Evolutionary conservation across 352 stramenopile genomes (phyloP).

Genomic region (Pythium dissimile): DNA sequence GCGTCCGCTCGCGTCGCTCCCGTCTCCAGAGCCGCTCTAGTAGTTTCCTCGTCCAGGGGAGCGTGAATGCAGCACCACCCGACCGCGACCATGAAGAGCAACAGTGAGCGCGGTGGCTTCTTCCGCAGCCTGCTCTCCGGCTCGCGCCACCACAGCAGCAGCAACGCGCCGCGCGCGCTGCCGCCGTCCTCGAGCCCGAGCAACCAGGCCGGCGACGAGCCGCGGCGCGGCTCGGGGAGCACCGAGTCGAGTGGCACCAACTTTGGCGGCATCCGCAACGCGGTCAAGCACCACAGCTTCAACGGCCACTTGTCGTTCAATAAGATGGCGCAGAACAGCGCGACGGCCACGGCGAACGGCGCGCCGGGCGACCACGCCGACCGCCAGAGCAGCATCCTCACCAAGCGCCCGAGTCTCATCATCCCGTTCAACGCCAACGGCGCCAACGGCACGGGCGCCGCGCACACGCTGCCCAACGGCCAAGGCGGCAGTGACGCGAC

Average conservation of each 20-base stretch:
- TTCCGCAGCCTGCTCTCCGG: constrained; percentile 26
- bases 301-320: constrained; percentile 66
- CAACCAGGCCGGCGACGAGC: constrained; percentile 22
- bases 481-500: constrained; percentile 26
- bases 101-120: constrained; percentile 24
- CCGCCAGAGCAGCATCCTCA: constrained; percentile 52
- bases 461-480: constrained; percentile 5
- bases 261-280: constrained; percentile 19
- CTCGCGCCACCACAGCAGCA: constrained; percentile 12
- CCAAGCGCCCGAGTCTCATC: constrained; percentile 73
- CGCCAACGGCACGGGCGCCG: constrained; percentile 23
- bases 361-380: constrained; percentile 24
- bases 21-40: neutral
- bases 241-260: constrained; percentile 12
- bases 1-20: constrained; percentile 2
- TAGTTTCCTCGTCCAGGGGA: neutral
- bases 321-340: constrained; percentile 30
- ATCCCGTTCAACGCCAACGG: constrained; percentile 46
- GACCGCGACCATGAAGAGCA: constrained; percentile 17
- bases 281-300: constrained; percentile 61
- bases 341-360: constrained; percentile 4
- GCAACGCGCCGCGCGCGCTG: neutral
- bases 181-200: constrained; percentile 2
- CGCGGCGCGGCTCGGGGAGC: constrained; percentile 13
- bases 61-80: neutral